phyloP scores from a whole-genome alignment of 371 early-diverging fungal species.

The Mortierella sp. region DNA sequence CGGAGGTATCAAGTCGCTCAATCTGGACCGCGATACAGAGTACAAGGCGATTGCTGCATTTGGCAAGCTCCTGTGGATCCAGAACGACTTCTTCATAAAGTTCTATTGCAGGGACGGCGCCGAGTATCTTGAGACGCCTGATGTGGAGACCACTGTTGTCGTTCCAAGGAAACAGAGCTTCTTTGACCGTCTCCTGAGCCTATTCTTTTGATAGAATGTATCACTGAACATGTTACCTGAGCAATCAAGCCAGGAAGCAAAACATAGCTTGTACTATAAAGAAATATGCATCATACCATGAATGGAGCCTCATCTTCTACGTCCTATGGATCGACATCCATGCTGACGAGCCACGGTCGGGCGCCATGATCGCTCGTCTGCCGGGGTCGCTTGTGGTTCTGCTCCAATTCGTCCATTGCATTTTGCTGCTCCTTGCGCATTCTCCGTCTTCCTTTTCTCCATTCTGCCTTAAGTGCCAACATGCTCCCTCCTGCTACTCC shows the following conservation, averaged over 20 bases:
- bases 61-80: slow-evolving; percentile 89
- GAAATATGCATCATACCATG: no score
- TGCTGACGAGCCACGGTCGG: slow-evolving; percentile 27
- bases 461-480: slow-evolving; percentile 16
- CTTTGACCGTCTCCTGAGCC: slow-evolving; percentile 26
- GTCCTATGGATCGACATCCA: slow-evolving; percentile 29
- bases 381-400: slow-evolving; percentile 34
- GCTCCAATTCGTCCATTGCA: slow-evolving; percentile 30
- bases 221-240: no score
- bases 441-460: slow-evolving; percentile 42
- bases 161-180: slow-evolving; percentile 18
- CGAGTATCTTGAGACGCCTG: slow-evolving; percentile 27
- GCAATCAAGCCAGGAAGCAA: no score
- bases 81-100: slow-evolving; percentile 87
- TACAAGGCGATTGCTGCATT: slow-evolving; percentile 75
- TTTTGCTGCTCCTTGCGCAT: slow-evolving; percentile 28
- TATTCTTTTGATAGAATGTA: slow-evolving; percentile 36
- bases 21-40: slow-evolving; percentile 68
- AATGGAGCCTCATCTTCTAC: slow-evolving; percentile 28
- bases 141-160: slow-evolving; percentile 1
- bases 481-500: not conserved
- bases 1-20: slow-evolving; percentile 68
- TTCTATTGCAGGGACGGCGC: slow-evolving; percentile 75
- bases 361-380: slow-evolving; percentile 17
- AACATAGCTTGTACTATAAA: no score